Evolutionary conservation across 2,329 filamentous ascomycete species (phyloP).

Genomic region (Davidsoniella eucalypti): DNA sequence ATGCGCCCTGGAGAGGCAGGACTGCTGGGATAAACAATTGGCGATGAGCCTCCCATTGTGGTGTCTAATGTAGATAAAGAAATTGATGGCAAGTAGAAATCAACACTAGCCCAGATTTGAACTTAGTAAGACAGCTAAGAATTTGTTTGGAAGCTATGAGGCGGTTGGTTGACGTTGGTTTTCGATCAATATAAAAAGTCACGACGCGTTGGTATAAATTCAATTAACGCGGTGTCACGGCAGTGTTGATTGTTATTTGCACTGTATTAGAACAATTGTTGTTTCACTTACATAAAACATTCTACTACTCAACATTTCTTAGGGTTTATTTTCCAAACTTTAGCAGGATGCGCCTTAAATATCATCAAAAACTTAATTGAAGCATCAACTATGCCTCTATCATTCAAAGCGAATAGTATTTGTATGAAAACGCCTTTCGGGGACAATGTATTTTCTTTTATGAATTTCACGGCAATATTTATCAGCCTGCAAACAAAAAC

Average conservation of each 20-base stretch:
- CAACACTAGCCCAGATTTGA: background rate
- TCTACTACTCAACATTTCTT: too few species aligned
- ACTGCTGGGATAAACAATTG: conserved; percentile 13
- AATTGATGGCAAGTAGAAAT: background rate
- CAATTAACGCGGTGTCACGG: conserved; percentile 3
- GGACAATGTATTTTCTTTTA: too few species aligned
- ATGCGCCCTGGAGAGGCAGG: conserved; percentile 7
- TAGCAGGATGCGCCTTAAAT: too few species aligned
- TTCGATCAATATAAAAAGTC: background rate
- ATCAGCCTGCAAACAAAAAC: too few species aligned
- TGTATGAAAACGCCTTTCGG: too few species aligned
- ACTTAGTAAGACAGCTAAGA: background rate
- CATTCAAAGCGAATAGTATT: too few species aligned
- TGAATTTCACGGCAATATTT: too few species aligned
- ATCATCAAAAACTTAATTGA: too few species aligned
- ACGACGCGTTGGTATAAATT: conserved; percentile 2
- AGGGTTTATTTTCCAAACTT: too few species aligned
- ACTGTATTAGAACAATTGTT: background rate
- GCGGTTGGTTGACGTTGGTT: too few species aligned
- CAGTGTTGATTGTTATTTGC: background rate
- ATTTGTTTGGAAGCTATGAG: background rate
- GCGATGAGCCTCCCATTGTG: conserved; percentile 11
- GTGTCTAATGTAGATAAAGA: background rate
- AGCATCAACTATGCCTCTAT: too few species aligned
- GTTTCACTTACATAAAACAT: too few species aligned